These are phyloP conservation scores for Sarocladium oryzae DNA, from an alignment of 2,329 filamentous ascomycete species.

Conservation along the genomic window DNA sequence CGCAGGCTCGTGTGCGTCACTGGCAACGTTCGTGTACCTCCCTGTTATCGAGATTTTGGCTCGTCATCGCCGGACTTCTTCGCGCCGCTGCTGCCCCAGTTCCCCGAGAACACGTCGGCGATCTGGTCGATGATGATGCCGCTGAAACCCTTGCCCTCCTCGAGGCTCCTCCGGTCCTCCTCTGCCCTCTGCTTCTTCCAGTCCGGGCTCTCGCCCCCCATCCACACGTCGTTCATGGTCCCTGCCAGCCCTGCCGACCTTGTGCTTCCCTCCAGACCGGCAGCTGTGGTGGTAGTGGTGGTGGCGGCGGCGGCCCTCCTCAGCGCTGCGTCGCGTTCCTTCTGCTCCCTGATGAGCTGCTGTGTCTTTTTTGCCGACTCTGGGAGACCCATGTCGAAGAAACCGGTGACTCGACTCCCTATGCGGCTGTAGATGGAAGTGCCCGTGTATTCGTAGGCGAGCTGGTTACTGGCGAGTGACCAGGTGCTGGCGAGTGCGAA, in stretches of 20 bases:
- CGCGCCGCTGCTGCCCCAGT: slow-evolving; percentile 24
- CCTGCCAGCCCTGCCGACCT: slow-evolving; percentile 17
- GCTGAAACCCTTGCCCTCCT: slow-evolving; percentile 49
- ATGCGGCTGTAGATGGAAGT: slow-evolving; percentile 44
- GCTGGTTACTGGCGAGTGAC: slow-evolving; percentile 48
- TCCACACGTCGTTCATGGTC: slow-evolving; percentile 44
- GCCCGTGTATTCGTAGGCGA: slow-evolving; percentile 51
- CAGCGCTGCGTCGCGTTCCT: slow-evolving; percentile 28
- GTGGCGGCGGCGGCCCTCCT: too few species aligned
- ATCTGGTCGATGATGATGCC: slow-evolving; percentile 52
- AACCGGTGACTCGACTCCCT: slow-evolving; percentile 32
- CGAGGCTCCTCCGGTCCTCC: slow-evolving; percentile 45
- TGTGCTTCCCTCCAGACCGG: slow-evolving; percentile 15
- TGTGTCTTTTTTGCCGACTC: slow-evolving; percentile 46
- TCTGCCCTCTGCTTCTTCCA: slow-evolving; percentile 47
- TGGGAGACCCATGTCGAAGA: slow-evolving; percentile 48
- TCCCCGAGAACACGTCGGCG: slow-evolving; percentile 42
- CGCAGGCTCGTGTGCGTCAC: too few species aligned
- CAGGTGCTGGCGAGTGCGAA: slow-evolving; percentile 42
- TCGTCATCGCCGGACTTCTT: slow-evolving; percentile 21
- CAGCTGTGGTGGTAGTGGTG: too few species aligned
- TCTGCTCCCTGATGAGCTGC: slow-evolving; percentile 40
- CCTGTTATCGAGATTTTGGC: background rate
- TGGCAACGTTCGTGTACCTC: background rate
- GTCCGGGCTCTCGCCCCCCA: slow-evolving; percentile 48